These are phyloP conservation scores for Anaeromyces robustus DNA, from an alignment of 192 early-diverging fungal species.

Conservation along the genomic window DNA sequence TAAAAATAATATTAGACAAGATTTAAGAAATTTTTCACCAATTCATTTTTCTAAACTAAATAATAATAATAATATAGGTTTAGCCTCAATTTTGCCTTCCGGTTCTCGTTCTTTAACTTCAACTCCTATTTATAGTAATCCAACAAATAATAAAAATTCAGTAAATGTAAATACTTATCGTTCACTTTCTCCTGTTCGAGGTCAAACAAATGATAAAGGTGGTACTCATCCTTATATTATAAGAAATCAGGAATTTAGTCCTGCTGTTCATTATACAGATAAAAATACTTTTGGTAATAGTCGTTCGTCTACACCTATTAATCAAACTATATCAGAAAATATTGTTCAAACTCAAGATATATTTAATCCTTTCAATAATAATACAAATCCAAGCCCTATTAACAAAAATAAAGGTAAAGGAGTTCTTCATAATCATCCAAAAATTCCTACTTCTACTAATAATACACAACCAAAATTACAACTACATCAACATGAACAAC, in stretches of 20 bases:
- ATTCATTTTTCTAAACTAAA: background rate
- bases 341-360: background rate
- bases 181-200: background rate
- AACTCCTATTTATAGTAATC: background rate
- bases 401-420: background rate
- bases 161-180: background rate
- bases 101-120: background rate
- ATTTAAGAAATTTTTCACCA: background rate
- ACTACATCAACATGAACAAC: background rate
- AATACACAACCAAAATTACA: no score
- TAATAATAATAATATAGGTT: background rate
- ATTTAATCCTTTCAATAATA: background rate
- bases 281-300: background rate
- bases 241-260: background rate
- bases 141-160: background rate
- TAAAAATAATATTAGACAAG: background rate
- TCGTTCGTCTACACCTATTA: background rate
- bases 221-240: background rate
- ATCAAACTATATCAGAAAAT: background rate
- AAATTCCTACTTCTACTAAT: background rate
- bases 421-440: background rate
- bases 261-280: background rate
- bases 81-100: background rate
- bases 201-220: background rate
- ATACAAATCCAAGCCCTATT: background rate